A percentile compares a stretch with the other conserved stretches of the same genome.
These are phyloP conservation scores for Starmerella vitae DNA, from an alignment of 805 yeast genomes.

Conservation along the genomic window DNA sequence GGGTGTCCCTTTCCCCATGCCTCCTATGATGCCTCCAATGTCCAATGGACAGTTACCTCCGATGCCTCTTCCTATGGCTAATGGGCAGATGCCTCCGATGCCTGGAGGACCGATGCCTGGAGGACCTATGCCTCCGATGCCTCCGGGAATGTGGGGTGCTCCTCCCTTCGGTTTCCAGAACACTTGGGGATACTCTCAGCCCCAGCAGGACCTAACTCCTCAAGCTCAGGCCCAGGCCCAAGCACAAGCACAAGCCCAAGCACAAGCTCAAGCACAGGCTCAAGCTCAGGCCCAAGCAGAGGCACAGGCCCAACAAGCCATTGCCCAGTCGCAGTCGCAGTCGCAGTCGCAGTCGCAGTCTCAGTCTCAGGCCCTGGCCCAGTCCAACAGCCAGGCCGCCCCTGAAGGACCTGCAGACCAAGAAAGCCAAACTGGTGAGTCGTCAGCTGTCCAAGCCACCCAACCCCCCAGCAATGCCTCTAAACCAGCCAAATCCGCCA, in stretches of 20 bases:
- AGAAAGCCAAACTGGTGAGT: too few relatives aligned
- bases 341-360: too few relatives aligned
- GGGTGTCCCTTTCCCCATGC: constrained; percentile 1
- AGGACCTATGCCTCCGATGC: constrained; percentile 3
- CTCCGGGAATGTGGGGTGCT: not conserved
- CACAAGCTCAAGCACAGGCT: constrained; percentile 3
- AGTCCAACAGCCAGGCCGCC: not conserved
- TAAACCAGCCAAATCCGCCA: constrained; percentile 2
- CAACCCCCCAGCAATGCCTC: too few relatives aligned
- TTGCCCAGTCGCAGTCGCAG: not conserved
- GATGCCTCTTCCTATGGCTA: constrained; percentile 1
- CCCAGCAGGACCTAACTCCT: constrained; percentile 2
- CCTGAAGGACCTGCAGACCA: not conserved
- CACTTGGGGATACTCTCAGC: not conserved
- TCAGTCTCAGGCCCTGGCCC: too few relatives aligned
- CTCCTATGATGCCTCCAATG: constrained; percentile 2
- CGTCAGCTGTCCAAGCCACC: too few relatives aligned
- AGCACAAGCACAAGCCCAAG: constrained; percentile 2
- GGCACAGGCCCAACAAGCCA: not conserved
- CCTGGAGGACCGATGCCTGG: too few relatives aligned
- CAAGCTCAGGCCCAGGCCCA: not conserved
- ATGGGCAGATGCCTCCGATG: constrained; percentile 3
- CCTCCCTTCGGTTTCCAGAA: not conserved
- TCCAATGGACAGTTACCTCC: constrained; percentile 1
- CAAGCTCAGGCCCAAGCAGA: constrained; percentile 1